Conservation (phyloP, 2,329 filamentous ascomycete genomes). For the Ceratocystis huliohia region DNA sequence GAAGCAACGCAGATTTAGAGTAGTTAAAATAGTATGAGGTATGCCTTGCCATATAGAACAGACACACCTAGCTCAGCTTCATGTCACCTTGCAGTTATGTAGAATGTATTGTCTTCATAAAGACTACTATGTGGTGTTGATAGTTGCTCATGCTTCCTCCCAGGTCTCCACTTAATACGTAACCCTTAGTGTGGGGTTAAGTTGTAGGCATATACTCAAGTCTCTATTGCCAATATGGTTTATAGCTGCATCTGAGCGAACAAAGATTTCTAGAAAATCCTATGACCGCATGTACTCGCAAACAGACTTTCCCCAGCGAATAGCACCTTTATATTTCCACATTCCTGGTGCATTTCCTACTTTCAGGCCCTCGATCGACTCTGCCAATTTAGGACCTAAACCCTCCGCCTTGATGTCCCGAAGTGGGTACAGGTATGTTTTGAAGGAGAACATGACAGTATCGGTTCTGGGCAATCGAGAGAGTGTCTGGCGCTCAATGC, state of each 20-base stretch:
- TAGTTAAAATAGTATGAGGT: neutral
- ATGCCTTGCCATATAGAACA: neutral
- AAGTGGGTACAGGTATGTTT: slow-evolving; percentile 41
- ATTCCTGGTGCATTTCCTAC: slow-evolving; percentile 41
- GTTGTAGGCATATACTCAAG: neutral
- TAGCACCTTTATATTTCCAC: slow-evolving; percentile 40
- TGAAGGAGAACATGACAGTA: slow-evolving; percentile 43
- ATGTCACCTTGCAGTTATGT: neutral
- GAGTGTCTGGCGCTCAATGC: slow-evolving; percentile 41
- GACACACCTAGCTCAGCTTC: neutral
- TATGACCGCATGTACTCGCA: slow-evolving; percentile 35
- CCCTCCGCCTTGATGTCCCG: slow-evolving; percentile 38
- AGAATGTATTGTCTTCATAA: neutral
- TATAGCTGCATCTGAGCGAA: neutral
- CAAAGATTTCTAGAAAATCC: neutral
- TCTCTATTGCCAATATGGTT: neutral
- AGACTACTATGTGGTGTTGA: neutral
- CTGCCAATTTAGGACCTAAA: slow-evolving; percentile 34
- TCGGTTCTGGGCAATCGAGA: slow-evolving; percentile 36
- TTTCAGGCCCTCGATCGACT: slow-evolving; percentile 41
- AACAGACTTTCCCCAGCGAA: slow-evolving; percentile 36
- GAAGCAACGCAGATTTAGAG: neutral
- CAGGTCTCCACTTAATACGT: neutral
- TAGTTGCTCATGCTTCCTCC: neutral
- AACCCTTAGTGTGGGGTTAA: neutral